A percentile compares a stretch with the other conserved stretches of the same genome.
phyloP scores from a whole-genome alignment of 2,329 filamentous ascomycete genomes.

The Pseudocercospora macadamiae region DNA sequence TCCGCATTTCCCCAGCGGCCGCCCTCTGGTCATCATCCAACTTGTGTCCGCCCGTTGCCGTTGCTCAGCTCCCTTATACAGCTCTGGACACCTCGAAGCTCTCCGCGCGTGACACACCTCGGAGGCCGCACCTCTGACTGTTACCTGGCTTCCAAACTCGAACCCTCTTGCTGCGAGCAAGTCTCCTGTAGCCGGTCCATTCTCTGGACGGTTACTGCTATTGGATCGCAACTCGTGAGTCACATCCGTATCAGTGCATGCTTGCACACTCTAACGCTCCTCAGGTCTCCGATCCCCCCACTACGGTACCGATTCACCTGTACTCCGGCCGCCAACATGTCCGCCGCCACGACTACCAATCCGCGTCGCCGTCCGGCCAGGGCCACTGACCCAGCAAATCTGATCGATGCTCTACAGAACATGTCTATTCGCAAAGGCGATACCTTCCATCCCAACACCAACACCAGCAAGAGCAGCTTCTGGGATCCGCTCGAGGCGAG shows the following conservation, averaged over 20 bases:
- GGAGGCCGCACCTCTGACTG: constrained; percentile 4
- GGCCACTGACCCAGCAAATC: constrained; percentile 37
- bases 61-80: not conserved
- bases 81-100: not conserved
- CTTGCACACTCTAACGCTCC: constrained; percentile 18
- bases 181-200: not conserved
- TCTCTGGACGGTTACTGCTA: constrained; percentile 6
- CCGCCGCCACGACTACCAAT: constrained; percentile 38
- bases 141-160: not conserved
- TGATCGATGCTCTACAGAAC: constrained; percentile 42
- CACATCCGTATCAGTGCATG: constrained; percentile 17
- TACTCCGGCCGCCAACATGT: constrained; percentile 29
- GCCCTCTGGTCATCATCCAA: not conserved
- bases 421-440: constrained; percentile 53
- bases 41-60: not conserved
- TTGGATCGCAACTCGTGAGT: constrained; percentile 21
- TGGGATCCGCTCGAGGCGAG: constrained; percentile 40
- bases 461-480: constrained; percentile 45
- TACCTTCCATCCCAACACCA: constrained; percentile 52
- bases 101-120: constrained; percentile 3
- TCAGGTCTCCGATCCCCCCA: constrained; percentile 21
- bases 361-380: constrained; percentile 51
- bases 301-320: constrained; percentile 23
- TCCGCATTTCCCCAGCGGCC: not conserved
- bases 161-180: not conserved